Evolutionary conservation across 352 stramenopile species (phyloP), one percentile per base, ranked within the genome.

Genomic region (Globisporangium perplexum): DNA sequence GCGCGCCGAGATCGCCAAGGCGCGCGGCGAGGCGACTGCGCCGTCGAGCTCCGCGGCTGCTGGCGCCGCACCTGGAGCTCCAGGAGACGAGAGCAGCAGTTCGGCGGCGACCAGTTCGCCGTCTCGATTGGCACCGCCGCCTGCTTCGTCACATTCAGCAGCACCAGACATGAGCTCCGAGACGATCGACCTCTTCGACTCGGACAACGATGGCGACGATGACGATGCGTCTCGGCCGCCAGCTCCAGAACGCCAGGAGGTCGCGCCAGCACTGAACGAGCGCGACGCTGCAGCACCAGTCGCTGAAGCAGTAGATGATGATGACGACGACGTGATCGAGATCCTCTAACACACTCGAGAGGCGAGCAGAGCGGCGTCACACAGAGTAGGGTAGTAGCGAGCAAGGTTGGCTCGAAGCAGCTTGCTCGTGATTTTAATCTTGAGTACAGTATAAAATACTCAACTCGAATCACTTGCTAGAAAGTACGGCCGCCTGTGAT

Each of bases 1-100:
- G 18, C 65, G 76, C 7, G 69, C 75, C 35, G 78, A 91, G 50
- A 86, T 94, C 53, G 69, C 66, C 1, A 87, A 87, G 53, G 68
- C 77, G 28, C 75, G 70, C 47, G 15, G 38, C 41, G 22, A 53
- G 35, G 11, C 1, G 17, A 22, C 18, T 39, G 0, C 18, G 0
- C 8, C 12, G 0, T 17, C 11, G 2, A 28, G n/a, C 45, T 24
- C 51, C 17, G 45, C 41, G n/a, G 47, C 57, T 47, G 45, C 48
- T 47, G 20, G 44, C 24, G 47, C n/a, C 7, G 22, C 33, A 6
- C 1, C 8, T 12, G 30, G 0, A 35, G 30, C 30, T 35, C 30
- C 30, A 35, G 30, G 30, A 10, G 30, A 35, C 8, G 30, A 14
- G 30, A 18, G 3, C 33, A 18, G 12, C 33, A 39, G 33, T 8